Conservation (phyloP, 371 early-diverging fungal genomes). For the Mucor lusitanicus region DNA sequence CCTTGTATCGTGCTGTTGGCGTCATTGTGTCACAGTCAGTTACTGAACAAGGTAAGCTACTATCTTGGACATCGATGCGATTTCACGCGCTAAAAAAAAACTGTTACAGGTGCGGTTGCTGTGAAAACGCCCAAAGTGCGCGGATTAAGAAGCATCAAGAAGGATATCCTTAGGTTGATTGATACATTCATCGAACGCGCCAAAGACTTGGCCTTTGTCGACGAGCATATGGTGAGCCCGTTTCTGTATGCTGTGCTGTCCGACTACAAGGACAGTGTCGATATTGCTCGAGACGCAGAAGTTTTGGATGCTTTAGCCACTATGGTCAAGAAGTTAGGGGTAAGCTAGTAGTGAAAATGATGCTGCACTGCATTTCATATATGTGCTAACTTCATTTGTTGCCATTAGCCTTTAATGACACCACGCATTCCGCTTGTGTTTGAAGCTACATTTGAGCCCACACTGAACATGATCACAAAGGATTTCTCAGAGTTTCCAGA, state of each 20-base stretch:
- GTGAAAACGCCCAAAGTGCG: slow-evolving; percentile 93
- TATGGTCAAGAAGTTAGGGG: slow-evolving; percentile 77
- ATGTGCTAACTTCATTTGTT: neutral
- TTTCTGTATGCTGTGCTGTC: slow-evolving; percentile 88
- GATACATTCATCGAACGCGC: slow-evolving; percentile 85
- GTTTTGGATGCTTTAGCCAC: slow-evolving; percentile 89
- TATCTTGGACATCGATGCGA: neutral
- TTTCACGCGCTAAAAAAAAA: neutral
- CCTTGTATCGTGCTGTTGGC: slow-evolving; percentile 88
- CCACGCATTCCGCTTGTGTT: slow-evolving; percentile 83
- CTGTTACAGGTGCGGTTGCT: slow-evolving; percentile 56
- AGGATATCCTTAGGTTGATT: slow-evolving; percentile 88
- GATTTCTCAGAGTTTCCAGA: slow-evolving; percentile 97
- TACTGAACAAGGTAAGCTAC: slow-evolving; percentile 50
- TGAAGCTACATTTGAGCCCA: slow-evolving; percentile 94
- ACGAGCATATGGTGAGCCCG: slow-evolving; percentile 82
- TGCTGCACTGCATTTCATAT: neutral
- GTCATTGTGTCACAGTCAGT: slow-evolving; percentile 80
- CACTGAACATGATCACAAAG: slow-evolving; percentile 97
- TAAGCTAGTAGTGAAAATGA: slow-evolving; percentile 29
- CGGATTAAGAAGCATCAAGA: slow-evolving; percentile 91
- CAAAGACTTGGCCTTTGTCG: slow-evolving; percentile 76
- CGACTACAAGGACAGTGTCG: slow-evolving; percentile 86
- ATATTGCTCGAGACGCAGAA: slow-evolving; percentile 91
- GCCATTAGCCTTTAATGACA: slow-evolving; percentile 65